Evolutionary conservation across 371 early-diverging fungal genomes (phyloP).

Genomic region (Mortierella sp.): DNA sequence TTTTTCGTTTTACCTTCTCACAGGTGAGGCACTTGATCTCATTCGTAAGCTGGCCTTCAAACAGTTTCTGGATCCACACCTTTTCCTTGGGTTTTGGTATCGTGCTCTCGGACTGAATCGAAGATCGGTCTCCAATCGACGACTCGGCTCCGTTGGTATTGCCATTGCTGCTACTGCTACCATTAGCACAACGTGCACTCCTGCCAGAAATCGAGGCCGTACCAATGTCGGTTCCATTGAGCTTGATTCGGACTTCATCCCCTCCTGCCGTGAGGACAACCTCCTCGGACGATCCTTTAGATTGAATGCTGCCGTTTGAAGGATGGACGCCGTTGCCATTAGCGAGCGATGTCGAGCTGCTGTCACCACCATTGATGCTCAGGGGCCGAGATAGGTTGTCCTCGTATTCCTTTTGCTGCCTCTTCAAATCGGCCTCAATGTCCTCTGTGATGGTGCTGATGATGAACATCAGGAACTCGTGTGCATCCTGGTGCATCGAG

Average conservation of each 20-base stretch:
- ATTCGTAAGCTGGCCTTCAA: conserved; percentile 94
- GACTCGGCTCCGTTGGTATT: conserved; percentile 16
- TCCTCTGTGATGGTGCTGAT: conserved; percentile 93
- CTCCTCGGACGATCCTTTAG: conserved; percentile 30
- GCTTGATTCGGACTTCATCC: conserved; percentile 47
- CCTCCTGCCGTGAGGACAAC: conserved; percentile 42
- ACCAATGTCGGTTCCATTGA: conserved; percentile 46
- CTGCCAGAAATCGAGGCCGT: conserved; percentile 20
- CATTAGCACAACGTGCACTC: conserved; percentile 6
- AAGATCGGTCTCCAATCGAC: conserved; percentile 37
- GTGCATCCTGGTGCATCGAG: conserved; percentile 97
- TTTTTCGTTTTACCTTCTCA: conserved; percentile 77
- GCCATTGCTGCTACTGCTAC: conserved; percentile 4
- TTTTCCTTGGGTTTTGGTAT: conserved; percentile 44
- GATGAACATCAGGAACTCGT: conserved; percentile 95
- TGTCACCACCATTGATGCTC: conserved; percentile 14
- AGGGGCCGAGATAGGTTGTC: conserved; percentile 23
- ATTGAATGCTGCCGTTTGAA: conserved; percentile 12
- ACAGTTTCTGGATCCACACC: conserved; percentile 97
- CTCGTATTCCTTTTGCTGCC: conserved; percentile 51
- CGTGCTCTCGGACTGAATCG: conserved; percentile 38
- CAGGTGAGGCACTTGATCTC: conserved; percentile 97
- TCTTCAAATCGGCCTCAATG: conserved; percentile 70
- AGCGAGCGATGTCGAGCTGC: neutral
- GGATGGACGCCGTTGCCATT: conserved; percentile 3